Base-by-base conservation (phyloP, 208 protist genomes). In the Acanthamoeba triangularis region DNA sequence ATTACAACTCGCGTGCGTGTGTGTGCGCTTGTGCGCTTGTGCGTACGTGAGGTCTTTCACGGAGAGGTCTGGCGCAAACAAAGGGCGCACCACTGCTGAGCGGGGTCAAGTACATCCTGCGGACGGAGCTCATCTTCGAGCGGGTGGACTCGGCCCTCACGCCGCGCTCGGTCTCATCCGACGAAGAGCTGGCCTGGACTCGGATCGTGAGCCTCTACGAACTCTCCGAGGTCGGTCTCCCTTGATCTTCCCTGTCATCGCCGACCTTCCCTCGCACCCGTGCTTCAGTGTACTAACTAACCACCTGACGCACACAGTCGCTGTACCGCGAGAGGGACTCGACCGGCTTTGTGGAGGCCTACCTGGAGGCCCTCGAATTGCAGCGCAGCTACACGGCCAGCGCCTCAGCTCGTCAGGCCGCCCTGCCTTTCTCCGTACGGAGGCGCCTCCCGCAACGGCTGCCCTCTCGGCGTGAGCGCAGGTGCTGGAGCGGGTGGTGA, bases 101-200 rank as follows among this genome's bases (percentile, higher is more conserved):
- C n/a, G 80, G 80, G 4, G 80, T 90, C 25, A 90, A 90, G 54
- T 90, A 90, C 30, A 90, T 90, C 20, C n/a, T 90, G 25, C 80
- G 80, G 1, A 90, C 80, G 14, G 80, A 90, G 54, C 49, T 90
- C 44, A 90, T 90, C 30, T 90, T 90, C 30, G 49, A 63, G 25
- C 37, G 80, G 6, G 44, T 90, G 25, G 80, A 90, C 20, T 65
- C 80, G 20, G 28, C 47, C 0, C 54, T 65, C 30, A 63, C 54
- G 16, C 47, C 49, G 7, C 80, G 44, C 54, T 23, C n/a, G n/a
- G 10, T 80, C 72, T 49, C 30, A 8, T 3, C 25, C 8, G 30
- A 54, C 6, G 44, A 90, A 8, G 49, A 54, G 7, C 25, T 28
- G 35, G 80, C 44, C 44, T 63, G 54, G 80, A 63, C 25, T 5